Evolutionary conservation across 179 eudicot species (phyloP).

Genomic region (Actinidia polygama): DNA sequence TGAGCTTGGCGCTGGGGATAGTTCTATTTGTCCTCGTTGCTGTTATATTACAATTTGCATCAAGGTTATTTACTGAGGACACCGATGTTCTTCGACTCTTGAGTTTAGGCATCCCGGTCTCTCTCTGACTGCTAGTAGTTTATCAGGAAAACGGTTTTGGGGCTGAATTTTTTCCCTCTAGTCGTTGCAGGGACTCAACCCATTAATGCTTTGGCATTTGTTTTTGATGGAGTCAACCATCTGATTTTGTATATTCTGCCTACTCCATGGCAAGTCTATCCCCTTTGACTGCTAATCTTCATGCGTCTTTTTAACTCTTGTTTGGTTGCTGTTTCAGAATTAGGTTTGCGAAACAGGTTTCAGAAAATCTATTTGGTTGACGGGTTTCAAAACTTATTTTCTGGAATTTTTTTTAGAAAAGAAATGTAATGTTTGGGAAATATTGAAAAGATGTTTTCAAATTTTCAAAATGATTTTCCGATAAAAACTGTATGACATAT

Average conservation of each 20-base stretch:
- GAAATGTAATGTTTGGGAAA: no score
- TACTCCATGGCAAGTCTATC: constrained; percentile 60
- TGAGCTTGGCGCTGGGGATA: constrained; percentile 49
- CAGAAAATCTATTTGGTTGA: no score
- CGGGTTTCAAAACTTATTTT: no score
- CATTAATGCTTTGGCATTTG: constrained; percentile 59
- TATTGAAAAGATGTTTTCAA: no score
- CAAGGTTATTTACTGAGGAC: constrained; percentile 44
- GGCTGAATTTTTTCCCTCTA: constrained; percentile 7
- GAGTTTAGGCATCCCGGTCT: constrained; percentile 52
- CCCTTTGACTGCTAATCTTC: not conserved
- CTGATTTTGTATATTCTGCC: constrained; percentile 84
- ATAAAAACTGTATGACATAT: no score
- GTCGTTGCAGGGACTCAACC: constrained; percentile 73
- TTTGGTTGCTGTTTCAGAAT: no score
- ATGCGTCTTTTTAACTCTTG: not conserved
- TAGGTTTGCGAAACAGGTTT: no score
- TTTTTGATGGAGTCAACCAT: constrained; percentile 64
- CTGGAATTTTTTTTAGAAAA: no score
- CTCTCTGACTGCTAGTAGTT: no score
- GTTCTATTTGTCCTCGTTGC: constrained; percentile 34
- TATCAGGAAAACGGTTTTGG: not conserved
- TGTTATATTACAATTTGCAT: constrained; percentile 31
- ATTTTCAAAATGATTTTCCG: no score
- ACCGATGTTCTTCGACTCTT: constrained; percentile 41